Conservation (phyloP, 75 land plant species). For the Picea glauca region DNA sequence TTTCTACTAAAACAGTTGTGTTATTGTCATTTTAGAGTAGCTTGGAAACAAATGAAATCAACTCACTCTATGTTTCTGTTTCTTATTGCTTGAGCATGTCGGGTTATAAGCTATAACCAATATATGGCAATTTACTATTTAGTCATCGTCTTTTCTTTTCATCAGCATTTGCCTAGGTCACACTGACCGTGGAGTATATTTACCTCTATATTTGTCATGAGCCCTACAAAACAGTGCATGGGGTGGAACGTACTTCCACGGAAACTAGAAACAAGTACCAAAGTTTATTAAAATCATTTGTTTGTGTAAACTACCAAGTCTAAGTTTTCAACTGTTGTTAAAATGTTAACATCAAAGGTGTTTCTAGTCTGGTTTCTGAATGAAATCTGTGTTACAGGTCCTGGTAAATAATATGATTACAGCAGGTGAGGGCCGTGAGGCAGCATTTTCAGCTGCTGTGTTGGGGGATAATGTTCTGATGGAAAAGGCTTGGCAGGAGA, state of each 20-base stretch:
- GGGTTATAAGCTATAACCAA: neutral
- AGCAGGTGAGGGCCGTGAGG: slow-evolving; percentile 91
- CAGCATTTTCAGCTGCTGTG: slow-evolving; percentile 94
- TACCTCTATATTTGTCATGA: neutral
- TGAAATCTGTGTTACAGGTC: slow-evolving; percentile 43
- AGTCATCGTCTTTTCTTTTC: neutral
- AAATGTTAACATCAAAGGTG: too few relatives aligned
- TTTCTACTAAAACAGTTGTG: neutral
- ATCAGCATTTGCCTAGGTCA: neutral
- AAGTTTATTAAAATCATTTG: neutral
- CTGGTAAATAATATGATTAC: slow-evolving; percentile 77
- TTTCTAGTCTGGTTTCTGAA: neutral
- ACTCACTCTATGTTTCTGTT: too few relatives aligned
- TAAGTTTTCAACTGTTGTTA: neutral
- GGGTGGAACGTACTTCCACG: neutral
- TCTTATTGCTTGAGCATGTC: neutral
- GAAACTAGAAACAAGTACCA: neutral
- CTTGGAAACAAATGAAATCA: neutral
- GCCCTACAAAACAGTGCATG: neutral
- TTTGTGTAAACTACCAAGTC: neutral
- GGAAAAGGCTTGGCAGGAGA: slow-evolving; percentile 99
- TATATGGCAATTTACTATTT: neutral
- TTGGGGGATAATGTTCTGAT: slow-evolving; percentile 88
- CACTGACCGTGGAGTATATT: neutral
- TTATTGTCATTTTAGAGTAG: neutral